phyloP scores from a whole-genome alignment of 2,329 filamentous ascomycete species.

The Talaromyces pinophilus region DNA sequence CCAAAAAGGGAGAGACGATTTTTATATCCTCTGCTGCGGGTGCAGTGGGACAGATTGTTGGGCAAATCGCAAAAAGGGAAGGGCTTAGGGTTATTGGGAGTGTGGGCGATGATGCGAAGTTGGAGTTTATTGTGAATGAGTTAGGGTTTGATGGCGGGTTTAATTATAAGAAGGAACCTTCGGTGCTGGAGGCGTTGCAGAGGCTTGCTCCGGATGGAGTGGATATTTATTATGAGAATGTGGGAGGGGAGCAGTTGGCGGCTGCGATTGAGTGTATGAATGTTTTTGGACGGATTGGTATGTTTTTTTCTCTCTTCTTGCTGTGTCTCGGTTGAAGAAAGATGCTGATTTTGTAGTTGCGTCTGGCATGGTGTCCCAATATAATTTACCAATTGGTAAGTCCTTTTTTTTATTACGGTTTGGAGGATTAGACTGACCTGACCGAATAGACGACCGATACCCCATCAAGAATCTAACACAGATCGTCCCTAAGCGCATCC shows the following conservation, averaged over 20 bases:
- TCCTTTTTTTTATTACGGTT: neutral
- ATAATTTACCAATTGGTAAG: constrained; percentile 58
- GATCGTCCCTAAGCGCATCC: constrained; percentile 66
- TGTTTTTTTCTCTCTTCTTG: neutral
- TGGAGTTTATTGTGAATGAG: constrained; percentile 70
- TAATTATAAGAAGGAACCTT: constrained; percentile 80
- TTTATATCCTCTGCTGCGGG: constrained; percentile 79
- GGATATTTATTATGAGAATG: constrained; percentile 83
- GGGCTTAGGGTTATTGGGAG: constrained; percentile 77
- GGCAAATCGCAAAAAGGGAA: constrained; percentile 79
- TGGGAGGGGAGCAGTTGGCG: constrained; percentile 72
- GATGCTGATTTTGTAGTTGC: constrained; percentile 37
- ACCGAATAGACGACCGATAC: constrained; percentile 55
- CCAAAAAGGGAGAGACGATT: constrained; percentile 77
- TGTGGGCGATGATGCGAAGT: constrained; percentile 77
- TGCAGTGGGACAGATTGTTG: constrained; percentile 79
- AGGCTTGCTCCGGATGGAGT: constrained; percentile 74
- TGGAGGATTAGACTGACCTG: neutral
- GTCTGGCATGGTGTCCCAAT: constrained; percentile 72
- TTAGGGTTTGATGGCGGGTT: constrained; percentile 73
- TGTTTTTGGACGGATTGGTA: constrained; percentile 61
- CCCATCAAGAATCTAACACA: constrained; percentile 66
- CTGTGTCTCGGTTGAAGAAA: too few relatives aligned
- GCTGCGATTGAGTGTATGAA: constrained; percentile 68
- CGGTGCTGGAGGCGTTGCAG: constrained; percentile 64